Evolutionary conservation across 805 yeast species (phyloP).

Genomic region (Phaffomyces antillensis): DNA sequence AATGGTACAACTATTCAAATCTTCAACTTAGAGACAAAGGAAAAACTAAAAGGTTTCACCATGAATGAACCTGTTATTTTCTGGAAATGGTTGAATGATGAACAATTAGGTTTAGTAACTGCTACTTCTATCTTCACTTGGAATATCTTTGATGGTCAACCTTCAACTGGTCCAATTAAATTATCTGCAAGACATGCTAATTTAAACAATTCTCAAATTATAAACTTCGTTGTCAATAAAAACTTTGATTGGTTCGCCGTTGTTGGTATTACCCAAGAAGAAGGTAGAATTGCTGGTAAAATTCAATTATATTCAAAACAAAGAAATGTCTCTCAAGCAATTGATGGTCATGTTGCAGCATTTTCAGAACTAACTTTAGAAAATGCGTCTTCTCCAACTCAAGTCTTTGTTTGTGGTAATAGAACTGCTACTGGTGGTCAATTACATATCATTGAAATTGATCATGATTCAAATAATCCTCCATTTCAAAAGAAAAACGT

Average conservation of each 20-base stretch:
- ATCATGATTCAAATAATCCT: slow-evolving; percentile 74
- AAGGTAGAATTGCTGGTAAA: slow-evolving; percentile 92
- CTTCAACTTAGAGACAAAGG: slow-evolving; percentile 81
- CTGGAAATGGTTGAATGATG: slow-evolving; percentile 87
- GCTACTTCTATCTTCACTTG: slow-evolving; percentile 69
- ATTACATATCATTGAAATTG: slow-evolving; percentile 92
- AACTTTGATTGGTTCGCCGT: slow-evolving; percentile 89
- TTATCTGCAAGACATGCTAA: slow-evolving; percentile 80
- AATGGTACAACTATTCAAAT: slow-evolving; percentile 95
- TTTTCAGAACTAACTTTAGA: slow-evolving; percentile 73
- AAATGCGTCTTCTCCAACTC: slow-evolving; percentile 63
- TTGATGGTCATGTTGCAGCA: slow-evolving; percentile 95
- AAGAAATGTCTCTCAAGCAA: slow-evolving; percentile 90
- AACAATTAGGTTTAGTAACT: slow-evolving; percentile 77
- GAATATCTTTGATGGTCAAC: slow-evolving; percentile 76
- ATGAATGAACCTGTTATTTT: slow-evolving; percentile 84
- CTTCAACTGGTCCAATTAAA: slow-evolving; percentile 69
- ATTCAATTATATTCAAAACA: slow-evolving; percentile 85
- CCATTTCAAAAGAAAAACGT: slow-evolving; percentile 91
- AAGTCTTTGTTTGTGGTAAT: slow-evolving; percentile 89
- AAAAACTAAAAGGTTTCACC: slow-evolving; percentile 81
- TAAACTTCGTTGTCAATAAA: slow-evolving; percentile 78
- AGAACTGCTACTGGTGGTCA: slow-evolving; percentile 71
- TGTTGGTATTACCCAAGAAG: slow-evolving; percentile 91
- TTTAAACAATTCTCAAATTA: slow-evolving; percentile 76